Percentiles rank a stretch among this genome's conserved stretches.
phyloP scores from a whole-genome alignment of 768 basidiomycete species.

The Lentinula sp. region DNA sequence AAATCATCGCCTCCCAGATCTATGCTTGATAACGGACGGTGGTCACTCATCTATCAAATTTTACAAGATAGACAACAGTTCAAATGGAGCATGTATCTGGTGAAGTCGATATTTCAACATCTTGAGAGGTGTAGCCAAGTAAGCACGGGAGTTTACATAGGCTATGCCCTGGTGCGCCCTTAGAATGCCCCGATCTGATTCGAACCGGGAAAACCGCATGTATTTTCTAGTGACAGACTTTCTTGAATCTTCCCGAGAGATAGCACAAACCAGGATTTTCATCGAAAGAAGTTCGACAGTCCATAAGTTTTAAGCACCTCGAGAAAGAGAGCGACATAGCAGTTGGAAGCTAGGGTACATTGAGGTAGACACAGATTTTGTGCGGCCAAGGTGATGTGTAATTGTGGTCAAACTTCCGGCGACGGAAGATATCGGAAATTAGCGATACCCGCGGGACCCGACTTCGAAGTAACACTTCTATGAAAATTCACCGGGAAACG shows the following conservation, averaged over 20 bases:
- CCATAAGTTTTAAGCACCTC: neutral
- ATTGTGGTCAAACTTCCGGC: neutral
- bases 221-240: neutral
- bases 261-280: no score
- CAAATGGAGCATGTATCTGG: neutral
- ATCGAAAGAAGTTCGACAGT: no score
- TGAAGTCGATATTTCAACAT: neutral
- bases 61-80: neutral
- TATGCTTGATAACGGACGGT: neutral
- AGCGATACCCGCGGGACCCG: neutral
- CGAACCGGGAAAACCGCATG: neutral
- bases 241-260: neutral
- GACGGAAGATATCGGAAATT: neutral
- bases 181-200: neutral
- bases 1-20: neutral
- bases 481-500: neutral
- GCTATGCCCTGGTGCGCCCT: neutral
- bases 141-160: neutral
- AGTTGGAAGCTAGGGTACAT: neutral
- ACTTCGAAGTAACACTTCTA: neutral
- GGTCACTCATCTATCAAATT: neutral
- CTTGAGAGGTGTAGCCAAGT: neutral
- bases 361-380: neutral
- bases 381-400: neutral
- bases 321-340: neutral